Evolutionary conservation across 2,329 filamentous ascomycete genomes (phyloP).

Genomic region (Neospermospora avenae): DNA sequence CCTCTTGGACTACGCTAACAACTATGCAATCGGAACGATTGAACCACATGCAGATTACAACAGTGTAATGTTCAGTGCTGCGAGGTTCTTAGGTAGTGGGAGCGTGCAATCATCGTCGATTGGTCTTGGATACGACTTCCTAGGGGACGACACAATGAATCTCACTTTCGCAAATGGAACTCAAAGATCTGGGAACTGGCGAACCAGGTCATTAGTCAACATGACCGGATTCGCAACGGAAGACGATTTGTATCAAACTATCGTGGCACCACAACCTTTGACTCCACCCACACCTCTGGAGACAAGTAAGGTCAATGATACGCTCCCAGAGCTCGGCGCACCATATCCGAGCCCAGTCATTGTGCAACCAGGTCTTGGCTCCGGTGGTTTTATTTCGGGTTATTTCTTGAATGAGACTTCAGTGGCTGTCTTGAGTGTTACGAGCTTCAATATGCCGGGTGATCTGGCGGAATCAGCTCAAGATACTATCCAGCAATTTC

Average conservation of each 20-base stretch:
- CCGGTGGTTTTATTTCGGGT: constrained; percentile 11
- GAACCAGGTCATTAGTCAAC: constrained; percentile 27
- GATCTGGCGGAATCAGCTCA: background rate
- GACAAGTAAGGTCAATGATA: background rate
- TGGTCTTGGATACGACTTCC: constrained; percentile 32
- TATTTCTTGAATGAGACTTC: constrained; percentile 24
- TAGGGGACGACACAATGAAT: constrained; percentile 32
- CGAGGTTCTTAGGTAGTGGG: background rate
- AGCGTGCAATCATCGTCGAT: constrained; percentile 21
- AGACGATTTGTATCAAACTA: constrained; percentile 12
- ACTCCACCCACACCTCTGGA: background rate
- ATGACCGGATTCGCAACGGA: constrained; percentile 24
- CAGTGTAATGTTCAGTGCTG: constrained; percentile 34
- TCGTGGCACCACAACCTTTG: constrained; percentile 9
- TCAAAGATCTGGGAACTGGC: constrained; percentile 27
- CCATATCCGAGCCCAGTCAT: constrained; percentile 20
- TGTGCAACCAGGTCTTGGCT: constrained; percentile 12
- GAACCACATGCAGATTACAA: constrained; percentile 40
- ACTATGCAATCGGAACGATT: constrained; percentile 13
- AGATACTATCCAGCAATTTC: background rate
- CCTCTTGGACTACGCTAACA: constrained; percentile 42
- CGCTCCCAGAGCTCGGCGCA: background rate
- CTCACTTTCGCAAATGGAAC: constrained; percentile 39
- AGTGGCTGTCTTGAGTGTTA: constrained; percentile 23
- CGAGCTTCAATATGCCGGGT: constrained; percentile 25